These are phyloP conservation scores for Ceratocystis alfenasii DNA, from an alignment of 2,329 filamentous ascomycete species.

Conservation along the genomic window DNA sequence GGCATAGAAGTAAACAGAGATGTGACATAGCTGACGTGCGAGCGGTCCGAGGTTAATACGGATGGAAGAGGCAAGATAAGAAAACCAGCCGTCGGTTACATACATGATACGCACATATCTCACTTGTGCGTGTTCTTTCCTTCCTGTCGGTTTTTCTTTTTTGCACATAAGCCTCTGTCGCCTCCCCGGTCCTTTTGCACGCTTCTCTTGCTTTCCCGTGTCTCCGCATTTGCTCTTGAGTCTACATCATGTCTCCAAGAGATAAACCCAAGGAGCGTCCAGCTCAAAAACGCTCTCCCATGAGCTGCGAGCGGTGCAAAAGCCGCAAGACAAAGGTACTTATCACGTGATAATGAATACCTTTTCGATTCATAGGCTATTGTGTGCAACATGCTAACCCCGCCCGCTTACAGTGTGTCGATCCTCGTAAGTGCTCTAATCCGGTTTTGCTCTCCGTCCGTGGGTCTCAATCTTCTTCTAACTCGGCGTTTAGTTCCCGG, in stretches of 20 bases:
- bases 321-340: constrained; percentile 27
- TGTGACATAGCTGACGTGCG: background rate
- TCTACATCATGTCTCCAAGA: constrained; percentile 9
- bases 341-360: constrained; percentile 23
- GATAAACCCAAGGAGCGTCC: constrained; percentile 14
- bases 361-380: background rate
- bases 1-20: background rate
- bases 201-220: background rate
- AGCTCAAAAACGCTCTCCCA: constrained; percentile 26
- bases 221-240: background rate
- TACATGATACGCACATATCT: background rate
- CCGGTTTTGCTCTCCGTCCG: background rate
- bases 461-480: background rate
- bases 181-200: background rate
- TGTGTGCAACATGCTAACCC: background rate
- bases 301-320: constrained; percentile 28
- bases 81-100: background rate
- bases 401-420: constrained; percentile 20
- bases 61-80: background rate
- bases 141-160: background rate
- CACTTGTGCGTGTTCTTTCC: background rate
- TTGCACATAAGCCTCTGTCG: background rate
- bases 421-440: constrained; percentile 16
- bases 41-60: constrained; percentile 2
- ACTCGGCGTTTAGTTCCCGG: constrained; percentile 24